Conservation (phyloP, 2,329 filamentous ascomycete species). For the Ophiostoma sp. region DNA sequence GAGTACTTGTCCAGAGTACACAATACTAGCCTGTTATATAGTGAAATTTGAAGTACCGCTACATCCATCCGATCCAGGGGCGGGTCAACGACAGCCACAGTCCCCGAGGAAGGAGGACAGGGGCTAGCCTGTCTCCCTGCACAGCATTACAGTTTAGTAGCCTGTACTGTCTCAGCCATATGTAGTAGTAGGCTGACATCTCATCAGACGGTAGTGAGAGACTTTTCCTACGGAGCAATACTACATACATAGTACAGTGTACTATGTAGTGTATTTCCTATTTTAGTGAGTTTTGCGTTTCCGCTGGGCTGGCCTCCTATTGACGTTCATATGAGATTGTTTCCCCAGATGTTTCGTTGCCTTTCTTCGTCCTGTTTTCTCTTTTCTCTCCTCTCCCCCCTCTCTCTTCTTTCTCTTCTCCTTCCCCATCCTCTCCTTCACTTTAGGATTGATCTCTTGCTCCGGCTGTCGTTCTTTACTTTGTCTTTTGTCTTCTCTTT, state of each 20-base stretch:
- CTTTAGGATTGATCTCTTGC: not conserved
- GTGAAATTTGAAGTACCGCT: not conserved
- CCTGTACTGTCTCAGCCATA: not conserved
- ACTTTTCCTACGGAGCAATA: not conserved
- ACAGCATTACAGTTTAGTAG: not conserved
- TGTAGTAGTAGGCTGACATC: not conserved
- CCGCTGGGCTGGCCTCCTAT: conserved; percentile 12
- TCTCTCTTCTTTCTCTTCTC: not conserved
- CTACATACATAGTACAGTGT: no score
- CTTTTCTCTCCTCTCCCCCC: conserved; percentile 1
- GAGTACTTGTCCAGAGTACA: not conserved
- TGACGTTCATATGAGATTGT: conserved; percentile 20
- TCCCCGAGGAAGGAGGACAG: not conserved
- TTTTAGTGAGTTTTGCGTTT: not conserved
- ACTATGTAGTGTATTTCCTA: no score
- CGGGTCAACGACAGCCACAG: conserved; percentile 8
- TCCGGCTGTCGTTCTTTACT: not conserved
- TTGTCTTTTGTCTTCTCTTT: not conserved
- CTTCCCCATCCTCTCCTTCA: not conserved
- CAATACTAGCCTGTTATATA: not conserved
- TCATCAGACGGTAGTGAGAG: not conserved
- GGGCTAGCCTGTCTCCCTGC: not conserved
- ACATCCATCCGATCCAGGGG: conserved; percentile 17
- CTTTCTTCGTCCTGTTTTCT: conserved; percentile 10
- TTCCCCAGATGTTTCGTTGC: conserved; percentile 16